Evolutionary conservation across 164 flowering plant species (phyloP), one percentile per base, ranked within the genome.

Genomic region (Amborella trichopoda): DNA sequence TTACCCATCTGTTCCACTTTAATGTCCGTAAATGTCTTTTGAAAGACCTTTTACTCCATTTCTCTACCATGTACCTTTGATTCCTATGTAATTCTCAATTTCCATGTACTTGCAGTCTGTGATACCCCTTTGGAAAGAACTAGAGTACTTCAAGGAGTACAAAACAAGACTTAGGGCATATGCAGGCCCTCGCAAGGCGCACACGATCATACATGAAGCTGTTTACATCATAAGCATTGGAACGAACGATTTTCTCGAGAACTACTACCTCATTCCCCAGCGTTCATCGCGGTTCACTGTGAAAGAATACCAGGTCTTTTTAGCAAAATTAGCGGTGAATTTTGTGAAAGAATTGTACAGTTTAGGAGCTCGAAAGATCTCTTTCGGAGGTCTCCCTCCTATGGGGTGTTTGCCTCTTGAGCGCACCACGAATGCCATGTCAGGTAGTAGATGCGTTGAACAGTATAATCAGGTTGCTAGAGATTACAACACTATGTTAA

Each of bases 381-480:
- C 71, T 2, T 5, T 79, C 1, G 54, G 59, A 3, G 86, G 83
- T 20, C 61, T 79, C 36, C 73, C 76, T 48, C 86, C 86, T 4
- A 77, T 82, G 78, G 91, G 86, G n/a, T 82, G 83, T 33, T 46
- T 82, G 50, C 91, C 93, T 20, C 48, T 59, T 40, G 68, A 64
- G 23, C 49, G 67, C 44, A 44, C 37, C 23, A 32, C 13, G n/a
- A 54, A 53, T 17, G 0, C 33, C 18, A 6, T 40, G 19, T 9
- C 22, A 1, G 44, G 49, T 0, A 18, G 52, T 24, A 44, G 21
- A 3, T 58, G 68, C 40, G 22, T 36, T 20, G 63, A 58, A 26
- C 27, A 58, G 6, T 53, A 37, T 22, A 63, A 63, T 33, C 26
- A 9, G 4, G 26, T 56, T 34, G 57, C 66, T 14, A 1, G 1